phyloP scores from a whole-genome alignment of 129 eudicot genomes.

The Cynara cardunculus region DNA sequence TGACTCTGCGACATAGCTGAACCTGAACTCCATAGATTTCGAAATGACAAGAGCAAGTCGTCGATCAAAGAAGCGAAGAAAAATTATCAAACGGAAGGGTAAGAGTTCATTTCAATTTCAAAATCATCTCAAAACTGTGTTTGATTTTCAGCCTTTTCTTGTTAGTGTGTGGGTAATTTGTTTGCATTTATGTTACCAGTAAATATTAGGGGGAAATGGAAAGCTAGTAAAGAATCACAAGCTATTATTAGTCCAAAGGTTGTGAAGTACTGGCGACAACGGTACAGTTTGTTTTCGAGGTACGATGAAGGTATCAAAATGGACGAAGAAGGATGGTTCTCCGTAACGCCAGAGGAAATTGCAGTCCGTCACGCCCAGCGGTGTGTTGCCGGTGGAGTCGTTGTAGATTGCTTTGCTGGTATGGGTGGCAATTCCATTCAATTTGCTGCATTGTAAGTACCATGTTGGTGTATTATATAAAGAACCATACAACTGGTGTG shows the following conservation, averaged over 20 bases:
- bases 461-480: background rate
- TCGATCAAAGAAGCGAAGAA: slow-evolving; percentile 38
- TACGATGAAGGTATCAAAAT: slow-evolving; percentile 57
- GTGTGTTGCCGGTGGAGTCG: slow-evolving; percentile 44
- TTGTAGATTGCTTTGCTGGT: slow-evolving; percentile 74
- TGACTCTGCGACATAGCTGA: background rate
- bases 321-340: slow-evolving; percentile 90
- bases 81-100: slow-evolving; percentile 35
- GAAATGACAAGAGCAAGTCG: slow-evolving; percentile 23
- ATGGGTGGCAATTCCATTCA: slow-evolving; percentile 83
- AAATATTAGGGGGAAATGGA: slow-evolving; percentile 28
- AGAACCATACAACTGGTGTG: background rate
- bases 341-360: slow-evolving; percentile 76
- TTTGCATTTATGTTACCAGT: slow-evolving; percentile 16
- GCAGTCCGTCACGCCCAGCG: slow-evolving; percentile 62
- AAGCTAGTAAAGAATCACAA: slow-evolving; percentile 11
- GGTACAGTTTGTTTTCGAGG: slow-evolving; percentile 58
- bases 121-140: background rate
- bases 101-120: background rate
- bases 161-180: background rate
- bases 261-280: slow-evolving; percentile 62
- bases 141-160: background rate
- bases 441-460: slow-evolving; percentile 58
- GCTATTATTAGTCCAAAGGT: slow-evolving; percentile 33
- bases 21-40: background rate